Evolutionary conservation across 768 basidiomycete genomes (phyloP).

Genomic region (Cystobasidium ongulense): DNA sequence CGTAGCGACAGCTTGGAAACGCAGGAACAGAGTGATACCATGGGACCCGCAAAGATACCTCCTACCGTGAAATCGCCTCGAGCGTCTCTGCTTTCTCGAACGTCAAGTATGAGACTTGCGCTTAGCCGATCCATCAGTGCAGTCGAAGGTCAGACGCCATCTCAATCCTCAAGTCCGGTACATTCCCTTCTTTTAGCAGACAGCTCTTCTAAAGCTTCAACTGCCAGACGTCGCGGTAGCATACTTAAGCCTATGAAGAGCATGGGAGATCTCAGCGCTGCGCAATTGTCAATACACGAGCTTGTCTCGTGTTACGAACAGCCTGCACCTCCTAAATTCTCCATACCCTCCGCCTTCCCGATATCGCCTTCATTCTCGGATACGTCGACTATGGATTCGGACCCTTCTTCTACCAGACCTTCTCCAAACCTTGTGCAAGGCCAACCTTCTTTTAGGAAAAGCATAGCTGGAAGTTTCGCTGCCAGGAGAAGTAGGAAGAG

Average conservation of each 20-base stretch:
- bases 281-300: slow-evolving; percentile 2
- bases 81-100: not conserved
- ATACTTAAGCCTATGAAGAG: slow-evolving; percentile 21
- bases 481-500: not conserved
- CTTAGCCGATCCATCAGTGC: not conserved
- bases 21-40: not conserved
- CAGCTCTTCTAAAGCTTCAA: not conserved
- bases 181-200: slow-evolving; percentile 23
- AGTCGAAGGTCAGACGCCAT: not conserved
- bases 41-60: not conserved
- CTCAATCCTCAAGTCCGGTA: slow-evolving; percentile 9
- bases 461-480: not conserved
- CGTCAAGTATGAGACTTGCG: not conserved
- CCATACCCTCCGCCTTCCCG: not conserved
- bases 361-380: slow-evolving; percentile 4
- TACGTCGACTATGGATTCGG: not conserved
- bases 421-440: not conserved
- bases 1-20: not conserved
- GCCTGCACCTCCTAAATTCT: not conserved
- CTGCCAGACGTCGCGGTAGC: not conserved
- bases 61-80: not conserved
- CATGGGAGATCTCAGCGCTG: slow-evolving; percentile 5
- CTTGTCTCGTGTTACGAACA: not conserved
- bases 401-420: not conserved
- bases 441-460: not conserved